phyloP scores from a whole-genome alignment of 2,329 filamentous ascomycete genomes.

The Elsinoe fawcettii region DNA sequence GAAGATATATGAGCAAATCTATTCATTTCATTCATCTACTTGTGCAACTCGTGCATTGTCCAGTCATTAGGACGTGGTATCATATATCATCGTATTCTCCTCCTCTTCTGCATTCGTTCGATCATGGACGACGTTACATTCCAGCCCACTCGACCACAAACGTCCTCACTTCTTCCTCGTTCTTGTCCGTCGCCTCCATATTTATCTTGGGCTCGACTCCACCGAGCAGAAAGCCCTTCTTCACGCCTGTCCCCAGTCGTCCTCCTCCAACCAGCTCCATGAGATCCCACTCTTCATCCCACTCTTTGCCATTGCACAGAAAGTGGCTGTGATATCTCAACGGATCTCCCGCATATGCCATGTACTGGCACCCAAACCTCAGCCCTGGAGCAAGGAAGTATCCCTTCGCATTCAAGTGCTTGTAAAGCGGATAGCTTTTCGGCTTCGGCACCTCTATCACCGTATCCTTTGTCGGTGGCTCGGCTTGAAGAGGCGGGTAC shows the following conservation, averaged over 20 bases:
- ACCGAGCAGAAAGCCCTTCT: constrained; percentile 88
- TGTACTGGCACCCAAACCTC: constrained; percentile 89
- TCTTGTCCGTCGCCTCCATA: constrained; percentile 14
- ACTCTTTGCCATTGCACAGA: constrained; percentile 72
- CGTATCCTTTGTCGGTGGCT: not conserved
- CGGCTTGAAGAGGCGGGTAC: constrained; percentile 33
- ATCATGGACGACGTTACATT: constrained; percentile 54
- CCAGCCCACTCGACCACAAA: constrained; percentile 93
- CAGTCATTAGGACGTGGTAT: not conserved
- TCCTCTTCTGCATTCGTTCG: not conserved
- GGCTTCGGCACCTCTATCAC: constrained; percentile 28
- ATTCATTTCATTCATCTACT: not conserved
- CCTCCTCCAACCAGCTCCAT: constrained; percentile 81
- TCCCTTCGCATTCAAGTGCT: constrained; percentile 66
- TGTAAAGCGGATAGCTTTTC: constrained; percentile 66
- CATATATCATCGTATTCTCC: constrained; percentile 1
- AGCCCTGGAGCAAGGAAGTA: constrained; percentile 89
- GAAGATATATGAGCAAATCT: not conserved
- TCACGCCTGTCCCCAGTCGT: constrained; percentile 83
- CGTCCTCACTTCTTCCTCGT: constrained; percentile 45
- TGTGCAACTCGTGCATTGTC: not conserved
- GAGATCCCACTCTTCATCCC: constrained; percentile 78
- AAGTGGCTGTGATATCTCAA: constrained; percentile 95
- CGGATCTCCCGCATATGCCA: constrained; percentile 90
- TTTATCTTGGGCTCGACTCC: constrained; percentile 44